Conservation (phyloP, 192 early-diverging fungal species). For the Coemansia brasiliensis region DNA sequence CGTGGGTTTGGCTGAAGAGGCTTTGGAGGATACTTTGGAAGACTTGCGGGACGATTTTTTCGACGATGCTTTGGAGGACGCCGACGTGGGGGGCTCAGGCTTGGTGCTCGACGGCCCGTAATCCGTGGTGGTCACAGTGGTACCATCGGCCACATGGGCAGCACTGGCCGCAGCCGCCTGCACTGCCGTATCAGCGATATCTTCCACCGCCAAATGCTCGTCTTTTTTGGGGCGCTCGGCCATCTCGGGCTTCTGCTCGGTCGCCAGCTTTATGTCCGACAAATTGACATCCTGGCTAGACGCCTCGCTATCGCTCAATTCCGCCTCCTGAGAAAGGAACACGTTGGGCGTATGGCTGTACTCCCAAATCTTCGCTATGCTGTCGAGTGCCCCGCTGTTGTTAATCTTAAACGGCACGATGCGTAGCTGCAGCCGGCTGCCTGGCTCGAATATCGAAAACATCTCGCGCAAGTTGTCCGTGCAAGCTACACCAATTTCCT, state of each 20-base stretch:
- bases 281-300: conserved; percentile 20
- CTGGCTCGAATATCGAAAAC: conserved; percentile 47
- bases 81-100: conserved; percentile 31
- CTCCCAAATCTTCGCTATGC: conserved; percentile 41
- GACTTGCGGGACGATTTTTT: neutral
- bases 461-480: conserved; percentile 50
- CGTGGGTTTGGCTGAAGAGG: neutral
- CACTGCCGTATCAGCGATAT: conserved; percentile 30
- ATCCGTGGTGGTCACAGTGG: conserved; percentile 8
- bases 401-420: conserved; percentile 45
- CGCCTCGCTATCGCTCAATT: conserved; percentile 7
- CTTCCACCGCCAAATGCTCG: conserved; percentile 30
- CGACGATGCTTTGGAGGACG: conserved; percentile 2
- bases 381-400: conserved; percentile 41
- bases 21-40: neutral
- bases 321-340: conserved; percentile 17
- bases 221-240: conserved; percentile 7
- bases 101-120: conserved; percentile 25
- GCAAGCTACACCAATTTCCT: conserved; percentile 54
- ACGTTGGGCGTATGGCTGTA: conserved; percentile 41
- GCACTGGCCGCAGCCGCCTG: conserved; percentile 23
- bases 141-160: conserved; percentile 6
- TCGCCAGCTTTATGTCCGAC: conserved; percentile 21
- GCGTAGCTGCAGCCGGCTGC: conserved; percentile 35
- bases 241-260: conserved; percentile 31